Evolutionary conservation across 306 rosid species (phyloP), one percentile per base, ranked within the genome.

Genomic region (Corylus heterophylla): DNA sequence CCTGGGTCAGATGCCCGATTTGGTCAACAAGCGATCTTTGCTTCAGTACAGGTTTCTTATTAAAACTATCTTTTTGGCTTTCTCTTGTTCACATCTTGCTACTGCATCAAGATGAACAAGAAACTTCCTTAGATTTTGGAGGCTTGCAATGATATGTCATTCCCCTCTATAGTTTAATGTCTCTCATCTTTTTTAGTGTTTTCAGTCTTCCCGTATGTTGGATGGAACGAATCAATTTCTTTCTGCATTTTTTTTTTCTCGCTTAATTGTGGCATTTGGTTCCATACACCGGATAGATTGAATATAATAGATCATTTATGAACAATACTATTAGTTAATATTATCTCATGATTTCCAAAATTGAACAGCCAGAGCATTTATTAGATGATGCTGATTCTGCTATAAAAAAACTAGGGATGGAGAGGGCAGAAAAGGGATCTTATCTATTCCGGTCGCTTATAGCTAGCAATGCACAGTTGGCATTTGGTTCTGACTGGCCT

Each of bases 401-500:
- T 8, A 35, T 72, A 49, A 87, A 79, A 78, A 92, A 90, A 86
- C 97, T 94, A 76, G 98, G 97, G 84, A 35, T 75, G 61, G 89
- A 90, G 69, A 94, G 98, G 87, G 97, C 97, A 77, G 89, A 88
- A 75, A 90, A 73, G 66, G 96, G 76, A 58, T 90, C 97, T 12
- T 94, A 87, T 83, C 77, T 92, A 55, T 94, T 92, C 56, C 79
- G 62, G 74, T 89, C 96, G 48, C 93, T 94, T 56, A 68, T 90
- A 71, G 78, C 73, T 73, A 73, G 89, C 81, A 89, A 81, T 80
- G 91, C 85, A 51, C 80, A 52, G 16, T 78, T 94, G 81, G 87
- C 90, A 59, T 86, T 92, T 86, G 97, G 97, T 81, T 94, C 98
- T 63, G 96, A 92, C 83, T 92, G 96, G 91, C 97, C 97, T 7